Evolutionary conservation across 345 rosid genomes (phyloP).

Genomic region (Eutrema heterophyllum): DNA sequence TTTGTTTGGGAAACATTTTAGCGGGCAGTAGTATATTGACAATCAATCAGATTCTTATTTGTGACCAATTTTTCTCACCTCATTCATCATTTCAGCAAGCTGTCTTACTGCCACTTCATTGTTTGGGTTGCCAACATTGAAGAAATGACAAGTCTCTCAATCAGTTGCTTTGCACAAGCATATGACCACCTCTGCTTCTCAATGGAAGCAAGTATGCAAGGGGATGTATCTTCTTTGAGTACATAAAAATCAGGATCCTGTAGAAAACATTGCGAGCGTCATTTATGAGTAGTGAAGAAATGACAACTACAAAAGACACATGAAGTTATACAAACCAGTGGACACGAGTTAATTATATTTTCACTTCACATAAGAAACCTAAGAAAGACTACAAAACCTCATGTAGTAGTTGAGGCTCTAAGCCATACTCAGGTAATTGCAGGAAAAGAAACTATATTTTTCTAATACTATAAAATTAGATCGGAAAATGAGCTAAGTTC

Average conservation of each 20-base stretch:
- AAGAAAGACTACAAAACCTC: neutral
- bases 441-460: neutral
- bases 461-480: no score
- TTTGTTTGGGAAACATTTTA: neutral
- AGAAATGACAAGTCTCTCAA: conserved; percentile 93
- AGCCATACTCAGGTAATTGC: neutral
- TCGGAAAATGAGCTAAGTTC: no score
- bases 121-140: conserved; percentile 97
- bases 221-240: conserved; percentile 88
- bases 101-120: conserved; percentile 97
- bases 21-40: neutral
- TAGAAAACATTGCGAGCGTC: conserved; percentile 10
- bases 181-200: conserved; percentile 99
- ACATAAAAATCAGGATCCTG: conserved; percentile 96
- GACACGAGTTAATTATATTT: neutral
- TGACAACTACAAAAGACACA: neutral
- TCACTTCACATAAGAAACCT: neutral
- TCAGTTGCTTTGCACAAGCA: conserved; percentile 99
- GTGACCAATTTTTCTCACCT: conserved; percentile 41
- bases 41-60: neutral
- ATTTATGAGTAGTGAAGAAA: neutral
- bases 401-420: neutral
- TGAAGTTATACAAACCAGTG: neutral
- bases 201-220: conserved; percentile 90
- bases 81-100: conserved; percentile 98